A percentile compares a stretch with the other conserved stretches of the same genome.
phyloP scores from a whole-genome alignment of 140 eudicot species.

The Eryngium alpinum region DNA sequence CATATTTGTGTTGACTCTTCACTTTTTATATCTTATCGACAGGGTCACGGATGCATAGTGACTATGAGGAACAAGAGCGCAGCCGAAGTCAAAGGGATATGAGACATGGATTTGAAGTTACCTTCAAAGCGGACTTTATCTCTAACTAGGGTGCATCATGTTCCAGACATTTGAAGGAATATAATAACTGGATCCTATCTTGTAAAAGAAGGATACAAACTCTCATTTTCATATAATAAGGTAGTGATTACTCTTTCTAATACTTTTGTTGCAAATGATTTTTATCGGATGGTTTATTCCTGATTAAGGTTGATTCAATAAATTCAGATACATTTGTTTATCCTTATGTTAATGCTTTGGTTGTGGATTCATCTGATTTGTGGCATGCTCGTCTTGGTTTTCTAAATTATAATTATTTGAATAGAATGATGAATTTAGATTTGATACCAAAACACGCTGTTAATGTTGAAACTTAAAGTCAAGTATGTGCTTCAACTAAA shows the following conservation, averaged over 20 bases:
- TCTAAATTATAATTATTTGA: background rate
- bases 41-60: background rate
- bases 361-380: background rate
- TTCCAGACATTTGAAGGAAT: background rate
- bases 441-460: background rate
- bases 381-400: background rate
- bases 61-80: background rate
- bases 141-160: background rate
- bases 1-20: constrained; percentile 11
- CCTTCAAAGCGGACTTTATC: background rate
- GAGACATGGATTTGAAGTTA: background rate
- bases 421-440: background rate
- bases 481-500: background rate
- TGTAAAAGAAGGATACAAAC: background rate
- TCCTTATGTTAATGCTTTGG: background rate
- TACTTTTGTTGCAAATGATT: background rate
- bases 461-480: background rate
- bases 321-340: background rate
- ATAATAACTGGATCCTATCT: background rate
- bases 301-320: background rate
- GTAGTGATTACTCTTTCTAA: background rate
- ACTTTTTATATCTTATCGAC: background rate
- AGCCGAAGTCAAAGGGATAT: background rate
- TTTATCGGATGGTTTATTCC: background rate
- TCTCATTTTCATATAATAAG: background rate